Evolutionary conservation across 2,329 filamentous ascomycete genomes (phyloP), one percentile per base, ranked within the genome.

Genomic region (Westerdykella aurantiaca): DNA sequence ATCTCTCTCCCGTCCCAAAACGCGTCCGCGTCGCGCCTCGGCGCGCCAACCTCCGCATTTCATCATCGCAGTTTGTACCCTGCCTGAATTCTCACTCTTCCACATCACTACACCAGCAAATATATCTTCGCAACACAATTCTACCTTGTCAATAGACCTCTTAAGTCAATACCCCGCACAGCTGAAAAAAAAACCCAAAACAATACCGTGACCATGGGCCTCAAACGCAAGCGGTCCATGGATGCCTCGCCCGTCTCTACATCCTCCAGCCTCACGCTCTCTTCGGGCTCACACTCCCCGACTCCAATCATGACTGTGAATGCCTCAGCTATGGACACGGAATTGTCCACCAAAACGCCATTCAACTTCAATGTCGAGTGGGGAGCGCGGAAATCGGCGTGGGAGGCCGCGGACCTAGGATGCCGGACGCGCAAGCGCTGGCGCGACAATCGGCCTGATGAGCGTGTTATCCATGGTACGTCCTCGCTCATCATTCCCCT

Each of bases 381-480:
- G 31, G 3, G 4, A 34, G 39, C 25, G 7, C 23, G 17, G 4
- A 37, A 45, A 43, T 18, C 33, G n/a, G 33, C n/a, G 6, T 18
- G 58, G 29, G 60, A 63, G 40, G 42, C 42, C 31, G 58, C 58
- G 14, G 55, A 80, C 52, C 70, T 80, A 37, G 71, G 76, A 52
- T 74, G 72, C 48, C 74, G 80, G 14, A 83, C 80, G 44, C 70
- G 75, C 46, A 83, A 83, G 62, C 67, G 80, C 29, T 72, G 77
- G 50, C 71, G 79, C 46, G 74, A 82, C 58, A 74, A 77, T 54
- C 70, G 79, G 37, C 80, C 79, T 0, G 72, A 79, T 42, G 78
- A 80, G 43, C 66, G 72, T 42, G 61, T 69, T 13, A 71, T 82
- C 44, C 75, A 80, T 57, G 72, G 79, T 81, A 64, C 22, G 51